A percentile compares a stretch with the other conserved stretches of the same genome.
Evolutionary conservation across 1,284 basidiomycete species (phyloP).

Genomic region (Rhodofomes roseus): DNA sequence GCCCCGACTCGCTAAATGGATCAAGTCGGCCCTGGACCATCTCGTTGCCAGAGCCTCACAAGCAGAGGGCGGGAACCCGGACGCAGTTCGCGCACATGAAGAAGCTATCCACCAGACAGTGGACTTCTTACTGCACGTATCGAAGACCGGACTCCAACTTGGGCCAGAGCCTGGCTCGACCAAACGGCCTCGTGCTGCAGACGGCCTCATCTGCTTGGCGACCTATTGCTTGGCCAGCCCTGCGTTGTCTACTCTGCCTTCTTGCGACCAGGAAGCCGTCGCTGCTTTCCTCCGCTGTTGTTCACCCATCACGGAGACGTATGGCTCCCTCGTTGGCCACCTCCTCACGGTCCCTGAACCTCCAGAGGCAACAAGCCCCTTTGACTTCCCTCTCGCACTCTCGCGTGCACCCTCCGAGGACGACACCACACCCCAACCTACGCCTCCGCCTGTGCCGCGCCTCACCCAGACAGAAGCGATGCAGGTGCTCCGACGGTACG

Average conservation of each 20-base stretch:
- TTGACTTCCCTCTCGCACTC: slow-evolving; percentile 14
- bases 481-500: slow-evolving; percentile 27
- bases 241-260: slow-evolving; percentile 10
- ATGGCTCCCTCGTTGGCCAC: slow-evolving; percentile 17
- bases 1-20: slow-evolving; percentile 27
- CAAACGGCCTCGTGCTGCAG: slow-evolving; percentile 13
- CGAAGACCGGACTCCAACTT: slow-evolving; percentile 13
- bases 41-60: slow-evolving; percentile 7
- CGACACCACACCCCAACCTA: slow-evolving; percentile 1
- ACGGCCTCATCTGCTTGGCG: slow-evolving; percentile 29
- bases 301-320: slow-evolving; percentile 8
- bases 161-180: slow-evolving; percentile 5
- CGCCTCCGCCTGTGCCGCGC: slow-evolving; percentile 10
- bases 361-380: slow-evolving; percentile 6
- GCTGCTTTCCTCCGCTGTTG: background rate
- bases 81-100: background rate
- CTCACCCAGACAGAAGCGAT: background rate
- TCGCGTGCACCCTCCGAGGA: slow-evolving; percentile 5
- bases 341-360: slow-evolving; percentile 15
- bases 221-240: slow-evolving; percentile 24
- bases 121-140: slow-evolving; percentile 17
- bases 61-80: background rate
- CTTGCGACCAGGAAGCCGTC: background rate
- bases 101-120: slow-evolving; percentile 13
- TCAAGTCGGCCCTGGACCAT: slow-evolving; percentile 15